Evolutionary conservation across 2,329 filamentous ascomycete species (phyloP).

Genomic region (Cladorrhinum sp.): DNA sequence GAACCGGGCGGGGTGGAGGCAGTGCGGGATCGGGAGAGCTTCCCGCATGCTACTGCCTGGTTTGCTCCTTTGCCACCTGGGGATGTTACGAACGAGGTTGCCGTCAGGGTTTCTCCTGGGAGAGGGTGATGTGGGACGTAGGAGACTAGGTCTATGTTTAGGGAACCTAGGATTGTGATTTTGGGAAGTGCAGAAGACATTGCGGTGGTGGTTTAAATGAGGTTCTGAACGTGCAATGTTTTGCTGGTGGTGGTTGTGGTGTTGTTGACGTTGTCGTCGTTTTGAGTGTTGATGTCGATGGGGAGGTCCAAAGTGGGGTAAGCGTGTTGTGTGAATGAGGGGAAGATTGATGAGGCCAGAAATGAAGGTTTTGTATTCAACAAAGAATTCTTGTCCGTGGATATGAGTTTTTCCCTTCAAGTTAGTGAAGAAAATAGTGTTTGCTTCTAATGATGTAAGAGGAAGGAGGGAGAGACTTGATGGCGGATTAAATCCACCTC

Average conservation of each 20-base stretch:
- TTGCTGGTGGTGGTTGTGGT: background rate
- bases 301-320: background rate
- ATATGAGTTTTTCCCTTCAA: background rate
- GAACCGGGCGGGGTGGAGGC: constrained; percentile 34
- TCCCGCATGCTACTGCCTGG: constrained; percentile 85
- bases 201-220: constrained; percentile 8
- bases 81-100: constrained; percentile 72
- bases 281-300: background rate
- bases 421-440: background rate
- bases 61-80: constrained; percentile 94
- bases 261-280: background rate
- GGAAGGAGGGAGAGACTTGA: background rate
- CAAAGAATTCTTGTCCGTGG: background rate
- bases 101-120: constrained; percentile 83
- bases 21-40: constrained; percentile 63
- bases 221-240: background rate
- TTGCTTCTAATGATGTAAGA: background rate
- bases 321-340: background rate
- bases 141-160: constrained; percentile 92
- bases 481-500: background rate
- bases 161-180: constrained; percentile 85
- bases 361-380: background rate
- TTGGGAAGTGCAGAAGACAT: constrained; percentile 33
- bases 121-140: constrained; percentile 79
- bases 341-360: background rate